Base-by-base conservation (phyloP, 257 asterid species). In the Penstemon eatonii region DNA sequence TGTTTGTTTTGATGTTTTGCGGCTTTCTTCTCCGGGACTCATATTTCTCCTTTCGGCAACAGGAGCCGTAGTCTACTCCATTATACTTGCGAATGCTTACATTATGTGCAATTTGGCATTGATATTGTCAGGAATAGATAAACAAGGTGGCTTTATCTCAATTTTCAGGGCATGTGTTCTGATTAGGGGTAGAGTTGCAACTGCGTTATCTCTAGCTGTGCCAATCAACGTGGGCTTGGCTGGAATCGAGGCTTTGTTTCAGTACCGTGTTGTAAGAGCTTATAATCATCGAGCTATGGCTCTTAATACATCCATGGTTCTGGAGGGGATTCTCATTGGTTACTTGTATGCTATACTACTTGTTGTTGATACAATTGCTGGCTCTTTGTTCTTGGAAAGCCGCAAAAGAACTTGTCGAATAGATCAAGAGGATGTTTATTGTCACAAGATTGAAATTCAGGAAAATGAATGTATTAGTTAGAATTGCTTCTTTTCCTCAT, bases 191-290 rank as follows among this genome's bases (percentile, higher is more conserved):
- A 76, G 86, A 72, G 66, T 70, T 0, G 81, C 84, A 7, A 78
- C 87, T 0, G 96, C 90, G 6, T 60, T 92, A 59, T 77, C 87
- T 5, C 60, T 90, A 11, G 82, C 93, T 6, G 68, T 90, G 72
- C 76, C 82, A 5, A 46, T 85, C 8, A 87, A 80, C 74, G 44
- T 88, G 68, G 85, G 76, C 4, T 15, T 89, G 42, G 93, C 86
- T 39, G 82, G 71, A 33, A 50, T 86, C 6, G 97, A 92, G 63
- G 90, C 87, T 9, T 71, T 90, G 68, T 92, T 90, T 38, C 91
- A 86, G 65, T 86, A 79, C 77, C 83, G 95, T 0, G 36, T 92
- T 8, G 70, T 76, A 6, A 75, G 76, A 49, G 70, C 79, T 39
- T 78, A 80, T 25, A 25, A 25, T 56, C 19, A 68, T 74, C 63